Evolutionary conservation across 2,329 filamentous ascomycete species (phyloP), one percentile per base, ranked within the genome.

Genomic region (Dactylellina haptotyla): DNA sequence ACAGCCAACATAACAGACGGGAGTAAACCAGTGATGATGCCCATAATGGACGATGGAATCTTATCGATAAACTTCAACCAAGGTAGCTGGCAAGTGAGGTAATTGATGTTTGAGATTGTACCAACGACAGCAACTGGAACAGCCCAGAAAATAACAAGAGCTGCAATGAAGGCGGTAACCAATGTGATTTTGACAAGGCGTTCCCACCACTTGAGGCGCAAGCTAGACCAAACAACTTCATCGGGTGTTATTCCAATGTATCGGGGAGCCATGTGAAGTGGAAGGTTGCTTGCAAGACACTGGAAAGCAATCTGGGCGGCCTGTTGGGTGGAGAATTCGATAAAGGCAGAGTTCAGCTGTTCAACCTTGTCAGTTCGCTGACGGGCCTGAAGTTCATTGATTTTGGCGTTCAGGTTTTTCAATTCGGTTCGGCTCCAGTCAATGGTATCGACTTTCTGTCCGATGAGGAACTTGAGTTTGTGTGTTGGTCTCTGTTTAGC

Each of bases 381-480:
- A 53, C 86, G 84, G 41, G 84, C 85, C 80, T 95, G 91, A 23
- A 87, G 85, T 43, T 86, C 84, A 54, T 90, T 86, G 28, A 92
- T 89, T 72, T 90, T 85, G 0, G 90, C 89, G 58, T 90, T 89
- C 46, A 96, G 86, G 53, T 88, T 88, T 75, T 89, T 87, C 58
- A 97, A 87, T 80, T 96, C 90, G 0, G 85, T 84, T 57, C 95
- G 90, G 75, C 88, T 90, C 90, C 91, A 97, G 75, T 94, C 88
- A 80, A 99, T 97, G 0, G 93, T 95, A 82, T 99, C 95, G 14
- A 97, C 93, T 80, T 96, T 95, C 79, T 92, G 89, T 76, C 93
- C 91, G 76, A 93, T 86, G 20, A 95, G 80, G 4, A 85, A 84
- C 79, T 90, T 91, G 63, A 89, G 83, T 32, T 87, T 87, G 79